Evolutionary conservation across 805 yeast genomes (phyloP).

Genomic region (Ogataea salicorniae): DNA sequence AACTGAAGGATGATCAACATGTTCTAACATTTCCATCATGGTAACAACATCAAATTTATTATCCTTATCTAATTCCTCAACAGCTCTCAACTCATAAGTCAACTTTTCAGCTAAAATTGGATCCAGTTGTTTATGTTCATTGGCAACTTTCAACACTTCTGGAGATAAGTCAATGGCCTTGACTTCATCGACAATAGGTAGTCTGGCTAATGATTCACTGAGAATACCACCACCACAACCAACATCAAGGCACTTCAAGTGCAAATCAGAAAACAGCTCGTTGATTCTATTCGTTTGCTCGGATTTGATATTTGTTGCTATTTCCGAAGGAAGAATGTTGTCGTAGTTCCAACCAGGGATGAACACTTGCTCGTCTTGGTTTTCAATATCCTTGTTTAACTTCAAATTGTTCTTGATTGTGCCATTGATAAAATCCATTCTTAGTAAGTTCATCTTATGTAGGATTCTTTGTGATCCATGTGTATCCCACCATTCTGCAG

Average conservation of each 20-base stretch:
- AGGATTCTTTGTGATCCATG: slow-evolving; percentile 88
- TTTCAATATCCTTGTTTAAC: slow-evolving; percentile 35
- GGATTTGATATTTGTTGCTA: slow-evolving; percentile 40
- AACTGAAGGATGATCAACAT: slow-evolving; percentile 78
- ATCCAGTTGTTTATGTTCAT: slow-evolving; percentile 59
- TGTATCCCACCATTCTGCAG: slow-evolving; percentile 98
- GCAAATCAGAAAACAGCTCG: slow-evolving; percentile 30
- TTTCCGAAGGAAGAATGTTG: slow-evolving; percentile 57
- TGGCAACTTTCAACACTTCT: slow-evolving; percentile 79
- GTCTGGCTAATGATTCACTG: slow-evolving; percentile 80
- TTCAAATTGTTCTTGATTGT: slow-evolving; percentile 44
- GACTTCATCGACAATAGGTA: slow-evolving; percentile 57
- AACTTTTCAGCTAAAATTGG: slow-evolving; percentile 50
- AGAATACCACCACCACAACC: slow-evolving; percentile 99
- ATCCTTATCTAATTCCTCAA: slow-evolving; percentile 48
- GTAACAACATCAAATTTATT: slow-evolving; percentile 72
- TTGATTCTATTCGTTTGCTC: slow-evolving; percentile 48
- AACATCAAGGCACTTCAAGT: slow-evolving; percentile 65
- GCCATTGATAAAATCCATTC: slow-evolving; percentile 80
- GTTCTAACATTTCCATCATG: slow-evolving; percentile 93
- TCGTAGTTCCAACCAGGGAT: slow-evolving; percentile 69
- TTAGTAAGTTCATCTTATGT: slow-evolving; percentile 86
- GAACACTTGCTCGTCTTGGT: slow-evolving; percentile 45
- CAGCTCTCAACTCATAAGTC: slow-evolving; percentile 51
- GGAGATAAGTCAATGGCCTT: slow-evolving; percentile 81